Percentiles rank a stretch among this genome's conserved stretches.
Evolutionary conservation across 1,284 basidiomycete genomes (phyloP).

Genomic region (Ganoderma meredithae): DNA sequence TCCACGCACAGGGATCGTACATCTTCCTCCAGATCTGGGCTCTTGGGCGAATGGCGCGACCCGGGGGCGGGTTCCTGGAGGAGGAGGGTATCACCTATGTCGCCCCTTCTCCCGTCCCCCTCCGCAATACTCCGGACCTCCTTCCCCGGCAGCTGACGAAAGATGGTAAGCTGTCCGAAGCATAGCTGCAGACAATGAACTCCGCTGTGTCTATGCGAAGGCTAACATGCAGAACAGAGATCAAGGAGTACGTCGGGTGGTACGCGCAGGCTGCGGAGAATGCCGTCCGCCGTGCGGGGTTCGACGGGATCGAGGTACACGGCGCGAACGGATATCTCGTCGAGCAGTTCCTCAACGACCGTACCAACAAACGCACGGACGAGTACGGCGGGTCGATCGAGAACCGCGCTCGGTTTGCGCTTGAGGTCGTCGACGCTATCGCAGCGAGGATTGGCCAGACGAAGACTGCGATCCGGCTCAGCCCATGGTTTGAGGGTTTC

Average conservation of each 20-base stretch:
- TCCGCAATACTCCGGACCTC: not conserved
- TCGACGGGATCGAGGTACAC: slow-evolving; percentile 34
- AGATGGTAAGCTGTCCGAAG: slow-evolving; percentile 10
- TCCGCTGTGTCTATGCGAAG: not conserved
- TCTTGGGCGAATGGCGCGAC: slow-evolving; percentile 26
- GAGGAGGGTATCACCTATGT: not conserved
- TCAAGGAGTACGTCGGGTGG: slow-evolving; percentile 31
- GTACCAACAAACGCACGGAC: slow-evolving; percentile 53
- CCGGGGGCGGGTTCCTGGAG: not conserved
- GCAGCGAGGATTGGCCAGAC: slow-evolving; percentile 46
- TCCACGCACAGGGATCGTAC: slow-evolving; percentile 39
- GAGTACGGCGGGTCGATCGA: slow-evolving; percentile 12
- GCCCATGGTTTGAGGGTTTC: slow-evolving; percentile 51
- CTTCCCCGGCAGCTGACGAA: slow-evolving; percentile 6
- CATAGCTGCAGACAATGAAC: too few relatives aligned
- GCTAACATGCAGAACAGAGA: slow-evolving; percentile 2
- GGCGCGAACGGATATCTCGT: slow-evolving; percentile 45
- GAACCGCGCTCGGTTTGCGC: slow-evolving; percentile 8
- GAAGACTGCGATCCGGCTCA: slow-evolving; percentile 56
- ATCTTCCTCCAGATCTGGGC: slow-evolving; percentile 52
- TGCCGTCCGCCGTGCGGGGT: slow-evolving; percentile 37
- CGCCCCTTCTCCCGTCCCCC: not conserved
- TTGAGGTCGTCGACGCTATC: slow-evolving; percentile 10
- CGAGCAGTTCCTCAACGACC: slow-evolving; percentile 48
- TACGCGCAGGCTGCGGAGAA: slow-evolving; percentile 36